Base-by-base conservation (phyloP, 2,329 filamentous ascomycete species). In the Talaromyces sp. region DNA sequence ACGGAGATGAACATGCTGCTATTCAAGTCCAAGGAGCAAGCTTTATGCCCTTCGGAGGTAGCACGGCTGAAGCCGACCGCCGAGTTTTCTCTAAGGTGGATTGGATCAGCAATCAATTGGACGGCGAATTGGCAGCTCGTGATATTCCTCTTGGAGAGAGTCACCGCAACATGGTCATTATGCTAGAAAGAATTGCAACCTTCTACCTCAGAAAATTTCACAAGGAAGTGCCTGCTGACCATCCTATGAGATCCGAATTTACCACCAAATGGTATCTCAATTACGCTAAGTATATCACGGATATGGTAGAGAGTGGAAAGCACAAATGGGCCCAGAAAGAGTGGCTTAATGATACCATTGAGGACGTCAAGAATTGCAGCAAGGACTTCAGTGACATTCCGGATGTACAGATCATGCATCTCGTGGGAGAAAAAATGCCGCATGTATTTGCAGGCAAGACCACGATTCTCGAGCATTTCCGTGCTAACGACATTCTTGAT, bases 381-480 rank as follows among this genome's bases (percentile, higher is more conserved):
- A 28, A 48, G 21, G 44, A 28, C 14, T 28, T 56, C 16, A 28
- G 9, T 14, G 9, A 56, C 18, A 40, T 28, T 33, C 52, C 23
- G 2, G 31, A 58, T 21, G 25, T 58, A 5, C 44, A 54, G 33
- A 37, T 61, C 25, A 39, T 61, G 28, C 28, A 35, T 14, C 64
- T 46, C 46, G 68, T 71, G 18, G 71, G 77, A 1, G 72, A 76
- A 42, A 67, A 72, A 23, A 65, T 81, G 14, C 66, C 73, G 1
- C 64, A 69, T n/a, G 70, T 75, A 1, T 67, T 81, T 14, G 67
- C 69, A 0, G 74, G 72, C 3, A 69, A 75, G 42, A 70, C 64
- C 3, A 76, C 67, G 3, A 73, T 78, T 60, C 69, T 79, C 7
- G 78, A 80, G 60, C 69, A 74, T 50, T 65, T 81, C 60, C 68